Evolutionary conservation across 78 protist species (phyloP), one percentile per base, ranked within the genome.

Genomic region (Tieghemostelium lacteum): DNA sequence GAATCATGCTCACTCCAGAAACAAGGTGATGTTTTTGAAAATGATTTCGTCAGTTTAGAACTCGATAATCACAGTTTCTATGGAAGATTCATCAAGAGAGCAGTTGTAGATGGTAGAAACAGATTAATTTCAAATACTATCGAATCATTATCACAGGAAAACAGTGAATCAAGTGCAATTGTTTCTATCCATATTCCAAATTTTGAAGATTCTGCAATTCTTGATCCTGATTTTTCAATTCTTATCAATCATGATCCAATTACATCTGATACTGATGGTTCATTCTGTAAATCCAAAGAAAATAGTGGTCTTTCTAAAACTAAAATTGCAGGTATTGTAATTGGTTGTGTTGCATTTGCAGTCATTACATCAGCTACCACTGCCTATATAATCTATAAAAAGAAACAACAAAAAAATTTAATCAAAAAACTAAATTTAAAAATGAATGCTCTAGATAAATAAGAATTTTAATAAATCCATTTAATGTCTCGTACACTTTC

Each of bases 61-160:
- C 26, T 62, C 6, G 31, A 62, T 62, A 34, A 62, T 24, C 34
- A 62, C 31, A 29, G 40, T 29, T 62, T 62, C 26, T 62, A 62
- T 62, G 69, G 69, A 31, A 62, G 69, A 33, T 62, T 62, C 29
- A 62, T 62, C 19, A 62, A 62, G 31, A 62, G 69, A 62, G 69
- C 40, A 29, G 31, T 62, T 14, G 39, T 62, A 0, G 69, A 62
- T 62, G 39, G 39, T 17, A 29, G 20, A 6, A 26, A 26, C 17
- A 29, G 19, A 17, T 62, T 40, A 0, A 62, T 62, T 19, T 26
- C n/a, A 17, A 62, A 62, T 33, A 29, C 5, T 2, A 62, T 62
- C 12, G 8, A 49, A 16, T 12, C 8, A 49, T 12, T 16, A 49
- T 16, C 8, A 49, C 8, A 8, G 8, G 12, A 12, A 16, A 49